Percentiles rank a stretch among this genome's conserved stretches.
These are phyloP conservation scores for Drechslera avenae DNA, from an alignment of 2,329 filamentous ascomycete genomes.

Conservation along the genomic window DNA sequence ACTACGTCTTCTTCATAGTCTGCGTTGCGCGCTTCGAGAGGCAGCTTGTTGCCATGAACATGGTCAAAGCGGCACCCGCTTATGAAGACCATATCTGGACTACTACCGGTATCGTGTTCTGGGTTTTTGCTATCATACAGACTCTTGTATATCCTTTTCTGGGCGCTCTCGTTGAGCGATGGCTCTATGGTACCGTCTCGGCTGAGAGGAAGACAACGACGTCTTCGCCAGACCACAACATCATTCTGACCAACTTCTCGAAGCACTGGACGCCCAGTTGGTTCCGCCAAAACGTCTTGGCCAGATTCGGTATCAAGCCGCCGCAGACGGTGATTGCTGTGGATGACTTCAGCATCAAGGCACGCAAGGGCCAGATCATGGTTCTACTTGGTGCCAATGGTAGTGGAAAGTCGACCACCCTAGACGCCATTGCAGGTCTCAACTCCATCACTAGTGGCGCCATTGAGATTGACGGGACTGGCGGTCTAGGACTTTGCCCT, in stretches of 20 bases:
- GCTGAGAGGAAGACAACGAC: slow-evolving; percentile 53
- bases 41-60: slow-evolving; percentile 62
- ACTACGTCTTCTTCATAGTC: slow-evolving; percentile 82
- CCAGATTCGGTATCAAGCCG: slow-evolving; percentile 54
- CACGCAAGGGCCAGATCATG: slow-evolving; percentile 79
- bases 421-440: slow-evolving; percentile 85
- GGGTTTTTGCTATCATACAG: slow-evolving; percentile 77
- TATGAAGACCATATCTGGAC: slow-evolving; percentile 57
- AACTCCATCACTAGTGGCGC: slow-evolving; percentile 75
- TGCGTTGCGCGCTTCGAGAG: slow-evolving; percentile 78
- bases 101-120: slow-evolving; percentile 75
- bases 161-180: slow-evolving; percentile 74
- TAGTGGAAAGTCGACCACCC: slow-evolving; percentile 85
- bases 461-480: slow-evolving; percentile 77
- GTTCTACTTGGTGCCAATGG: slow-evolving; percentile 88
- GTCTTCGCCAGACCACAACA: slow-evolving; percentile 57
- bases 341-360: slow-evolving; percentile 71
- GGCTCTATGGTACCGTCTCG: slow-evolving; percentile 75
- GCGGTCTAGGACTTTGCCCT: slow-evolving; percentile 83
- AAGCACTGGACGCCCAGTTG: slow-evolving; percentile 76
- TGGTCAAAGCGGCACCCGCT: slow-evolving; percentile 65
- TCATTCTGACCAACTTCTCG: slow-evolving; percentile 73
- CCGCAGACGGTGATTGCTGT: slow-evolving; percentile 79
- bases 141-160: slow-evolving; percentile 78
- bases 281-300: slow-evolving; percentile 58